Evolutionary conservation across 75 land plant species (phyloP), one percentile per base, ranked within the genome.

Genomic region (Adiantum capillusveneris): DNA sequence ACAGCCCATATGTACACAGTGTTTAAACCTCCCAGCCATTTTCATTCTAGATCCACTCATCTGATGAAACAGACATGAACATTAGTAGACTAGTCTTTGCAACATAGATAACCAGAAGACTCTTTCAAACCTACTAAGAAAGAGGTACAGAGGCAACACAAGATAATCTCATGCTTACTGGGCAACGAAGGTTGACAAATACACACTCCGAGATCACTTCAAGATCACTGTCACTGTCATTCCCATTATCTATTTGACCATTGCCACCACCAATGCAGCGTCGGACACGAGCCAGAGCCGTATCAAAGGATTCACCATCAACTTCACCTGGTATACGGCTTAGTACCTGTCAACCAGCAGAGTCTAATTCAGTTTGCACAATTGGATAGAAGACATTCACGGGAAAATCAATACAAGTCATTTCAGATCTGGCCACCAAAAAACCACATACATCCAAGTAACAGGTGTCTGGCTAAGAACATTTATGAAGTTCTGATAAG

Each of bases 21-120:
- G 97, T 65, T 79, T 90, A 59, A 95, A 95, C 41, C 99, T 73
- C 39, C 99, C 97, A 57, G 97, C 88, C 37, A 81, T 63, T 60
- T 75, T 90, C 55, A 95, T 95, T 49, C 99, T 75, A 28, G 86
- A 82, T 28, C 99, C 99, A 81, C 92, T 90, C 97, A 90, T 82
- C 99, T 86, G 37, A 69, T 48, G 60, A 55, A 27, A 45, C 21
- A 19, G 9, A 34, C 3, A 34, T 34, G 37, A 9, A 9, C 37
- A 34, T 34, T n/a, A n/a, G n/a, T n/a, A n/a, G n/a, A n/a, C n/a
- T n/a, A n/a, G n/a, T n/a, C n/a, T n/a, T n/a, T n/a, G n/a, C n/a
- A n/a, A n/a, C n/a, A n/a, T n/a, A n/a, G n/a, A n/a, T n/a, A n/a
- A n/a, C n/a, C n/a, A n/a, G n/a, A 41, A 41, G 12, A 41, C 43